Evolutionary conservation across 345 rosid species (phyloP).

Genomic region (Geranium rotundifolium): DNA sequence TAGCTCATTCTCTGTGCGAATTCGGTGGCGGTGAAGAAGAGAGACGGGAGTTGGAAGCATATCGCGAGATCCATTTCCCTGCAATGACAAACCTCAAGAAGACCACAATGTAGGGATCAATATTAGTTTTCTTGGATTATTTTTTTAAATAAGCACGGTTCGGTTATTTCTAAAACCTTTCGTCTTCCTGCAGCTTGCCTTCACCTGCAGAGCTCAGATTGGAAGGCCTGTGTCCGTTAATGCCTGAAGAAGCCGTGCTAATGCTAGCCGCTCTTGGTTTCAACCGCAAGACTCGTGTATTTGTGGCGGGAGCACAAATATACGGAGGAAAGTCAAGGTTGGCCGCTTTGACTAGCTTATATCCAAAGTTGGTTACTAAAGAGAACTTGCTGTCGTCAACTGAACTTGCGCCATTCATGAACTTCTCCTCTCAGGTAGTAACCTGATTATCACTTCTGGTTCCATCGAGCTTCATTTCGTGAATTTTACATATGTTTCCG

Average conservation of each 20-base stretch:
- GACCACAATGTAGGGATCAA: constrained; percentile 38
- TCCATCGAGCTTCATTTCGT: neutral
- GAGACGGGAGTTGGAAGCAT: constrained; percentile 60
- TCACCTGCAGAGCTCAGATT: constrained; percentile 56
- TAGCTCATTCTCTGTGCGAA: constrained; percentile 92
- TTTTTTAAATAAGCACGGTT: neutral
- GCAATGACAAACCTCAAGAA: constrained; percentile 51
- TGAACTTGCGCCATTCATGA: constrained; percentile 74
- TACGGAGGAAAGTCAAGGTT: constrained; percentile 65
- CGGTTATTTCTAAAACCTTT: no score
- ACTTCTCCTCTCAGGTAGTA: constrained; percentile 83
- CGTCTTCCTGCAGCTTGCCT: constrained; percentile 55
- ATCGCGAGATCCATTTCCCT: constrained; percentile 80
- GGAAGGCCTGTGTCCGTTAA: constrained; percentile 85
- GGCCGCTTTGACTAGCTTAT: constrained; percentile 62
- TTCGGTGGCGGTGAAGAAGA: constrained; percentile 88
- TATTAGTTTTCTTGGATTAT: neutral
- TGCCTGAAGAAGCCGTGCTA: constrained; percentile 91
- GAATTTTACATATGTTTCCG: neutral
- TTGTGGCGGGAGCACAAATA: constrained; percentile 80
- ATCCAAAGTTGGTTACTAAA: constrained; percentile 83
- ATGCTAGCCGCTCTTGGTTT: constrained; percentile 96
- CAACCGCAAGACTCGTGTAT: constrained; percentile 60
- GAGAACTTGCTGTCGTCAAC: constrained; percentile 67
- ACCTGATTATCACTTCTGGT: no score